Base-by-base conservation (phyloP, 169 alveolate genomes). In the Amoebophrya sp. region DNA sequence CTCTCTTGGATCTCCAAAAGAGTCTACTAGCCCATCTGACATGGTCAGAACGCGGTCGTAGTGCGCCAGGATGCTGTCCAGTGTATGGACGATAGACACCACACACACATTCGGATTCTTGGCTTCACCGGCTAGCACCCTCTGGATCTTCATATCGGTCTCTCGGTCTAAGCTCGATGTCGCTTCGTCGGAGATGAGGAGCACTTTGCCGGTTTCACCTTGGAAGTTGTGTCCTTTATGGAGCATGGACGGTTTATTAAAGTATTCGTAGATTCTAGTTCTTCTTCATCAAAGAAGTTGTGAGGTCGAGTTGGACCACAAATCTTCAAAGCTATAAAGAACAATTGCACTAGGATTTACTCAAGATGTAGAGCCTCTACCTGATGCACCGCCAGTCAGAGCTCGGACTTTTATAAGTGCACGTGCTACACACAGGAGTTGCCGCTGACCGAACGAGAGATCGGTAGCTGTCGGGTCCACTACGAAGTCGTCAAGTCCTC, bases 51-150 rank as follows among this genome's bases (percentile, higher is more conserved):
- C 83, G 83, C n/a, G n/a, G 83, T 18, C 26, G 83, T 65, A 65
- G 83, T 36, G n/a, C 83, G 83, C 39, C 3, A 65, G 18, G 83
- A 65, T 65, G 83, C 83, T 65, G 83, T 65, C 83, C 83, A 65
- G 83, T 36, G 83, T 65, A 36, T 65, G 83, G 36, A 65, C 83
- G 83, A 65, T 65, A 6, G 83, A 65, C 36, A 65, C 3, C 83
- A 65, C 83, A 26, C 83, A 65, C 33, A 1, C 2, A 26, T 65
- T 65, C 83, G 33, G 83, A 18, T 26, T 12, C 83, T 65, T 65
- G 38, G 83, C 83, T 36, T 65, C 83, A 6, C n/a, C 33, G 36
- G 83, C 18, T 36, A 65, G 26, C 2, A 65, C 83, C 83, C 39
- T 65, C 83, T 65, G 83, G 83, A 65, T 65, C 26, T 65, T 65